phyloP scores from a whole-genome alignment of 2,329 filamentous ascomycete species.

The Diaporthe helianthi region DNA sequence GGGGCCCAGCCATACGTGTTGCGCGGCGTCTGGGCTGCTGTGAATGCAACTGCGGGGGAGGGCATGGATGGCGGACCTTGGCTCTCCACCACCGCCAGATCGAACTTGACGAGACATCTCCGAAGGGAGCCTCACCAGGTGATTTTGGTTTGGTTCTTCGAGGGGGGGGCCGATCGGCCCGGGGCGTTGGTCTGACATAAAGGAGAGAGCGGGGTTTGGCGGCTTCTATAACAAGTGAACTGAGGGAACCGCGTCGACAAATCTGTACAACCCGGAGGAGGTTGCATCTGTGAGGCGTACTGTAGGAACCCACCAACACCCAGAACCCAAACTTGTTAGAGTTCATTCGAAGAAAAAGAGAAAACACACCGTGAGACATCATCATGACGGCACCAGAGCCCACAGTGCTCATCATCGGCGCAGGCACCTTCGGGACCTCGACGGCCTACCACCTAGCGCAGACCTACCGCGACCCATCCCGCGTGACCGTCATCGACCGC shows the following conservation, averaged over 20 bases:
- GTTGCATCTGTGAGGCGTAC: neutral
- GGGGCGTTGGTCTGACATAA: neutral
- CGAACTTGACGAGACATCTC: conserved; percentile 22
- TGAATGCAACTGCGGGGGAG: conserved; percentile 19
- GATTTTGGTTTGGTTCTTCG: neutral
- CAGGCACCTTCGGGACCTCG: conserved; percentile 26
- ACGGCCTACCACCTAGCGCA: conserved; percentile 29
- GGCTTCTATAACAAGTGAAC: neutral
- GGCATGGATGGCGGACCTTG: conserved; percentile 15
- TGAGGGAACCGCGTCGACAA: neutral
- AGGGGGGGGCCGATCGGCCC: conserved; percentile 7
- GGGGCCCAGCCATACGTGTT: neutral
- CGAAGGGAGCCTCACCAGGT: conserved; percentile 1
- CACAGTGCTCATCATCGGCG: conserved; percentile 27
- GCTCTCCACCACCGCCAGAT: conserved; percentile 7
- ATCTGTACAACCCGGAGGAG: neutral
- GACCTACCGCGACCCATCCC: conserved; percentile 3
- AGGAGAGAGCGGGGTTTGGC: conserved; percentile 5
- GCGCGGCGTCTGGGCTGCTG: neutral
- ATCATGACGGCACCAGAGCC: conserved; percentile 21
- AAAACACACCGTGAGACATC: neutral
- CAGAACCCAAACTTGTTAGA: neutral
- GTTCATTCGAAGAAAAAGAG: no score
- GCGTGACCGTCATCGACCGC: conserved; percentile 23
- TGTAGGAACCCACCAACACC: neutral